Evolutionary conservation across 371 early-diverging fungal species (phyloP).

Genomic region (Funneliformis caledonium): DNA sequence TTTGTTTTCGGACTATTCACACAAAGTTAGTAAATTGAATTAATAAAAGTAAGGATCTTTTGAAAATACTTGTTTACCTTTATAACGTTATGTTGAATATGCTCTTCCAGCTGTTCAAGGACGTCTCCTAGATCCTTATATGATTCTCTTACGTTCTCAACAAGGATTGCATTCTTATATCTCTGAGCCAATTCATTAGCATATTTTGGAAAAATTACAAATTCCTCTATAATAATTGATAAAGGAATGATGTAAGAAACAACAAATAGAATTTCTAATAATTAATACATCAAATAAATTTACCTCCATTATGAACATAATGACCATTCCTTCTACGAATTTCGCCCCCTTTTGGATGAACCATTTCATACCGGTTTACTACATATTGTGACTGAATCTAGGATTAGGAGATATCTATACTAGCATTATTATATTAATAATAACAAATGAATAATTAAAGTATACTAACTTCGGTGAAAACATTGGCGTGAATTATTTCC

Average conservation of each 20-base stretch:
- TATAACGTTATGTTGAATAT: slow-evolving; percentile 67
- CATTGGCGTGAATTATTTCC: slow-evolving; percentile 54
- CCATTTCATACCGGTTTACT: background rate
- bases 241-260: background rate
- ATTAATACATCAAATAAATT: background rate
- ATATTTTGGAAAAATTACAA: slow-evolving; percentile 53
- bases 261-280: background rate
- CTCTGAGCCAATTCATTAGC: slow-evolving; percentile 52
- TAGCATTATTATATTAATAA: background rate
- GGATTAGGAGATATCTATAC: background rate
- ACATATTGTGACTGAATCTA: background rate
- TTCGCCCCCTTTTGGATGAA: background rate
- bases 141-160: slow-evolving; percentile 60
- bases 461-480: slow-evolving; percentile 43
- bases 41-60: background rate
- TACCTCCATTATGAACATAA: background rate
- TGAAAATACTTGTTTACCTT: slow-evolving; percentile 51
- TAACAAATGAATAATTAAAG: background rate
- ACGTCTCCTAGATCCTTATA: slow-evolving; percentile 49
- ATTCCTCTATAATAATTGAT: slow-evolving; percentile 45
- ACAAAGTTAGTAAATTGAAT: background rate
- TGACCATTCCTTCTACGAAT: background rate
- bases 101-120: slow-evolving; percentile 56
- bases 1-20: slow-evolving; percentile 51
- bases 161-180: slow-evolving; percentile 58